Evolutionary conservation across 352 stramenopile species (phyloP).

Genomic region (Pythium brachiatum): DNA sequence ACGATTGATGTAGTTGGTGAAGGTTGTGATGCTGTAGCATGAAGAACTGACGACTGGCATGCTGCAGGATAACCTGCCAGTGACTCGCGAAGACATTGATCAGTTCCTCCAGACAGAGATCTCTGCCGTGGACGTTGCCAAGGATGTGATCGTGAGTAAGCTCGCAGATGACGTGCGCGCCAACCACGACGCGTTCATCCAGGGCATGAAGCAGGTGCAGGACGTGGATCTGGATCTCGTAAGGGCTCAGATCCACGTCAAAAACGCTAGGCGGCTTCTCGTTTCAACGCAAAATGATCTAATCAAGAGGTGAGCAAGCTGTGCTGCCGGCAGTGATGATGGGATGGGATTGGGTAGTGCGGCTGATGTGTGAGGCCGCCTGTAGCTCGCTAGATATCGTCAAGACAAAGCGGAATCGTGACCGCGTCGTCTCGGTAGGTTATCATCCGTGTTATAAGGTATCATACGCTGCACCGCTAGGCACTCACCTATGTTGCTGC

Average conservation of each 20-base stretch:
- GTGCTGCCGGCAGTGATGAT: neutral
- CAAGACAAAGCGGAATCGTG: constrained; percentile 78
- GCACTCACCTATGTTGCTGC: neutral
- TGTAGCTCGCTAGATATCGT: constrained; percentile 75
- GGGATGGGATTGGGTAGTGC: neutral
- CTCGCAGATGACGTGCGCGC: constrained; percentile 81
- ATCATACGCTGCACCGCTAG: neutral
- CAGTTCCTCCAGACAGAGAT: constrained; percentile 81
- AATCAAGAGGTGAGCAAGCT: constrained; percentile 46
- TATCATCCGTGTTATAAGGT: neutral
- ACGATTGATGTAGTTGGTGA: constrained; percentile 3
- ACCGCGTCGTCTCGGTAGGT: constrained; percentile 65
- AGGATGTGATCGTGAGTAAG: constrained; percentile 68
- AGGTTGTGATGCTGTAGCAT: neutral
- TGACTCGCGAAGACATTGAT: constrained; percentile 44
- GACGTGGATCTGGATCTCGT: constrained; percentile 85
- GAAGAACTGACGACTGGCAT: neutral
- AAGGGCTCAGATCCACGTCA: constrained; percentile 84
- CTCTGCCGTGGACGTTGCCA: constrained; percentile 75
- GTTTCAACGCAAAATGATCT: constrained; percentile 70
- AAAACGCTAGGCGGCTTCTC: constrained; percentile 76
- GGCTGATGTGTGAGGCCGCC: neutral
- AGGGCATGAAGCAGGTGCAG: constrained; percentile 87
- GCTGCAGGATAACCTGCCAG: constrained; percentile 60
- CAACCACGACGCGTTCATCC: constrained; percentile 77